Evolutionary conservation across 2,329 filamentous ascomycete genomes (phyloP), one percentile per base, ranked within the genome.

Genomic region (Neophaeococcomyces aloes): DNA sequence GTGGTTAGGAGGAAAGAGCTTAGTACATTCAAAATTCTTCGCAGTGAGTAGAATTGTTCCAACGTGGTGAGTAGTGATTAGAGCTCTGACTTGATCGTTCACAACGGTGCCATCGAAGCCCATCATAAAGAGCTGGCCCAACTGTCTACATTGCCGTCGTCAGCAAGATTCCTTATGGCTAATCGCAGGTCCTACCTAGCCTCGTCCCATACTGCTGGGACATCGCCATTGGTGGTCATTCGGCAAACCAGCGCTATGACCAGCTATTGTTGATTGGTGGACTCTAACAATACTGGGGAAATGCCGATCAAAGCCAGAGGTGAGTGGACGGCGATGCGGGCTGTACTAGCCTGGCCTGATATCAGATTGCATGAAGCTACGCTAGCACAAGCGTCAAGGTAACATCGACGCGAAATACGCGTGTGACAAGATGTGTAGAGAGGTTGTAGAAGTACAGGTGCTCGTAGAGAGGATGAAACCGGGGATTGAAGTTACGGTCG

Each of bases 11-110:
- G 46, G 32, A n/a, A 46, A 35, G 23, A 27, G 23, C 23, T 27
- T 25, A 46, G 44, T 64, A 79, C 76, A 79, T 70, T 77, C 78
- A 34, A 79, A 61, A 54, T 81, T 81, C 60, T 81, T 80, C 36
- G 77, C 77, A 33, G 75, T 77, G 42, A 81, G 61, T 66, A 76
- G 58, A 57, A 96, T 84, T 41, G 86, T 91, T 44, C 91, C 91
- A 37, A 98, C 72, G 61, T 96, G 84, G 61, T 79, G 72, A 52
- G 79, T 66, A 56, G 78, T 71, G 54, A 81, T 80, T 33, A 81
- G 68, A 36, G 70, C 70, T 52, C 70, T 71, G 54, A 81, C 79
- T 59, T 79, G 72, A 40, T 75, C 73, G 51, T 74, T 78, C 45
- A 80, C 74, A 33, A 69, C 67, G 33, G 75, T 78, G 38, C 77